Conservation (phyloP, 2,329 filamentous ascomycete species). For the Harringtonia lauricola region DNA sequence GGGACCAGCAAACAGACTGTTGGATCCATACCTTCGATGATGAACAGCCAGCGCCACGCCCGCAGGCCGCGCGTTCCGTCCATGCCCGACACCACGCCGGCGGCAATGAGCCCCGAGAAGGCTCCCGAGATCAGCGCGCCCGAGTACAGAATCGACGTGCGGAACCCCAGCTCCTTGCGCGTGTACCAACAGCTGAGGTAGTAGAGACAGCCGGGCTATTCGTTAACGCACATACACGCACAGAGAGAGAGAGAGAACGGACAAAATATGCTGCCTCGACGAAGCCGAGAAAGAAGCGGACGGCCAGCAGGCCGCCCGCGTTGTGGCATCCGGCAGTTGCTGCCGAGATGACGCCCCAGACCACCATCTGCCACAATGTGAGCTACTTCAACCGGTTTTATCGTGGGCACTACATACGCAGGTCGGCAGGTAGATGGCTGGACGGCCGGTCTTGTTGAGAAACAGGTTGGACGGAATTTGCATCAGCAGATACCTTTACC, state of each 20-base stretch:
- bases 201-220: constrained; percentile 14
- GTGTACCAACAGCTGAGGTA: constrained; percentile 52
- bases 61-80: constrained; percentile 27
- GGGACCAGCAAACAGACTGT: too few relatives aligned
- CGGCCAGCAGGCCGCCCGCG: constrained; percentile 24
- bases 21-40: constrained; percentile 8
- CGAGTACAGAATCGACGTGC: constrained; percentile 44
- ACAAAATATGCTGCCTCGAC: constrained; percentile 26
- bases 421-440: constrained; percentile 31
- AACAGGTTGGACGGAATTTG: constrained; percentile 40
- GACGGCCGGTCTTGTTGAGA: constrained; percentile 39
- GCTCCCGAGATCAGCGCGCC: constrained; percentile 55
- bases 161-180: constrained; percentile 47
- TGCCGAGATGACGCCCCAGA: constrained; percentile 36
- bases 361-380: constrained; percentile 26
- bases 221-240: neutral
- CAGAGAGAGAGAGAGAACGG: neutral
- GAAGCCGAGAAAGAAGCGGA: constrained; percentile 31
- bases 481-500: constrained; percentile 24
- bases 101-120: constrained; percentile 50
- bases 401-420: constrained; percentile 24
- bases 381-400: neutral
- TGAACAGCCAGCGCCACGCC: constrained; percentile 8
- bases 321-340: constrained; percentile 24
- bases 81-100: constrained; percentile 51